Percentiles rank a stretch among this genome's conserved stretches.
phyloP scores from a whole-genome alignment of 2,329 filamentous ascomycete species.

The Aureobasidium sp. region DNA sequence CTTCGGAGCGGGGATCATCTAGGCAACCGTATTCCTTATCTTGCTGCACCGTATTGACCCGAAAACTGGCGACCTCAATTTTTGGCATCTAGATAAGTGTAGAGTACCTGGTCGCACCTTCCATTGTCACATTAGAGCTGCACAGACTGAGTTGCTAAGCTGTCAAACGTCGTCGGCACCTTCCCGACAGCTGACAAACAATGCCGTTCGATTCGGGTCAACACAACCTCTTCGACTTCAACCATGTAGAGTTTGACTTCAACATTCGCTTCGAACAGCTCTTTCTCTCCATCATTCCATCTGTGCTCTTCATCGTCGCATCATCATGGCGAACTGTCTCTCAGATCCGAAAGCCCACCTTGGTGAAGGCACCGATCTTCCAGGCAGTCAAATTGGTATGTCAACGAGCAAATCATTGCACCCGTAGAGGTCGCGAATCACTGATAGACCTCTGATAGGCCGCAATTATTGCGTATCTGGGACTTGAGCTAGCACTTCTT shows the following conservation, averaged over 20 bases:
- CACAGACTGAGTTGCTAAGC: background rate
- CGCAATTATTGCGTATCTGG: background rate
- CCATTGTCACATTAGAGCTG: background rate
- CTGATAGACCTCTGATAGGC: background rate
- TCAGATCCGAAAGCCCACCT: background rate
- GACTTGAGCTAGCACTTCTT: background rate
- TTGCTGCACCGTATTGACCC: background rate
- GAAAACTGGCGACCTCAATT: background rate
- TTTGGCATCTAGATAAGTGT: background rate
- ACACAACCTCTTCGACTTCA: background rate
- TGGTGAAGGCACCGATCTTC: background rate
- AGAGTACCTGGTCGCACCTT: background rate
- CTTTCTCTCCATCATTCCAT: background rate
- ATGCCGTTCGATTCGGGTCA: background rate
- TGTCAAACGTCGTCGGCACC: background rate
- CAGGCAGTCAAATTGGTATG: background rate
- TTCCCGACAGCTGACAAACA: background rate
- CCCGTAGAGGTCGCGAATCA: too few relatives aligned
- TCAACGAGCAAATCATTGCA: background rate
- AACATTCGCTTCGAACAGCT: slow-evolving; percentile 5
- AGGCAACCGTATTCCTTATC: background rate
- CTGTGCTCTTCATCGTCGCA: background rate
- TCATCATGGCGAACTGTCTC: background rate
- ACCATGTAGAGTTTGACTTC: background rate
- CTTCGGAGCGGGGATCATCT: background rate